Evolutionary conservation across 2,329 filamentous ascomycete species (phyloP).

Genomic region (Colletotrichum eleusines): DNA sequence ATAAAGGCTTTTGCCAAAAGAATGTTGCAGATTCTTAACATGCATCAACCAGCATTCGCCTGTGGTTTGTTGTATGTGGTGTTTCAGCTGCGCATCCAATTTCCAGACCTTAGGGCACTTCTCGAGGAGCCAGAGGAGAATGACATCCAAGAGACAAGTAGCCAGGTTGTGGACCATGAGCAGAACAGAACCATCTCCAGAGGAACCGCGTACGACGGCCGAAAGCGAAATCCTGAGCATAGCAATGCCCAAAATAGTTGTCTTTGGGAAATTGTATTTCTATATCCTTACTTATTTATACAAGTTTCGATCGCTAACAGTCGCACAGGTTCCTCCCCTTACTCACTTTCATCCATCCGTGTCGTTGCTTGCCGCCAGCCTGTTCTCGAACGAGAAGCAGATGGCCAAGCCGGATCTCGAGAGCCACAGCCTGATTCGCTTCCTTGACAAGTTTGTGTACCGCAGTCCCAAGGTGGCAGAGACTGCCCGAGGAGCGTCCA

Average conservation of each 20-base stretch:
- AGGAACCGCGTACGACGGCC: slow-evolving; percentile 77
- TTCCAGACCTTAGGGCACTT: slow-evolving; percentile 83
- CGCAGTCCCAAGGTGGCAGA: slow-evolving; percentile 84
- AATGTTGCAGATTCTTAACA: slow-evolving; percentile 84
- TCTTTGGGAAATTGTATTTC: slow-evolving; percentile 86
- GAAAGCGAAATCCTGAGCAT: slow-evolving; percentile 91
- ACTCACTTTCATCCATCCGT: slow-evolving; percentile 95
- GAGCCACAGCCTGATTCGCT: slow-evolving; percentile 91
- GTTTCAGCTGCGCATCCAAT: slow-evolving; percentile 81
- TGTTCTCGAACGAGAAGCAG: slow-evolving; percentile 77
- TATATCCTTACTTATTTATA: slow-evolving; percentile 19
- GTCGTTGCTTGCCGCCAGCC: slow-evolving; percentile 79
- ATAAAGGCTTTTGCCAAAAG: slow-evolving; percentile 97
- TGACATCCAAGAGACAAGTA: slow-evolving; percentile 63
- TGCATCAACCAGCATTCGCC: slow-evolving; percentile 93
- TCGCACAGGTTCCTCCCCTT: slow-evolving; percentile 71
- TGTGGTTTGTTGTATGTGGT: slow-evolving; percentile 94
- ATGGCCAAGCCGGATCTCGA: slow-evolving; percentile 91
- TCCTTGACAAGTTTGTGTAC: slow-evolving; percentile 99
- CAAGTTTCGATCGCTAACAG: neutral
- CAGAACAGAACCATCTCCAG: slow-evolving; percentile 45
- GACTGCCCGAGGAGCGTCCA: slow-evolving; percentile 80
- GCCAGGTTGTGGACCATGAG: slow-evolving; percentile 42
- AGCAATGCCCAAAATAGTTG: slow-evolving; percentile 94
- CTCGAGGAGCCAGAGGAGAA: slow-evolving; percentile 83